Evolutionary conservation across 108 stramenopile species (phyloP).

Genomic region (Fragilaria radians): DNA sequence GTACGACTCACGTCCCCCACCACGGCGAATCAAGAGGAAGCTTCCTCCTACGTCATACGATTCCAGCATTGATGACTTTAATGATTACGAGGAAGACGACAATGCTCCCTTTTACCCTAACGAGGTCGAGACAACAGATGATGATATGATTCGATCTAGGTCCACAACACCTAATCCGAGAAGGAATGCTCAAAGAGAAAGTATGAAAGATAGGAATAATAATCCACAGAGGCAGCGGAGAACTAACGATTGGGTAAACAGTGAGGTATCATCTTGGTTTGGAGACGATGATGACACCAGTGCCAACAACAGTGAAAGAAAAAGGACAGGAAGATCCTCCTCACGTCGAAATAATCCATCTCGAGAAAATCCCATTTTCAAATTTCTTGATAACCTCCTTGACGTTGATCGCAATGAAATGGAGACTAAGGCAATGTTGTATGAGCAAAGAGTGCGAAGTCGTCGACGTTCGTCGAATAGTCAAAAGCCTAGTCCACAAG

Average conservation of each 20-base stretch:
- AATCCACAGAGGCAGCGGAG: no score
- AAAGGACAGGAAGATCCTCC: neutral
- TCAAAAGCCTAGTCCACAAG: slow-evolving; percentile 15
- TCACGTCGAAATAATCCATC: neutral
- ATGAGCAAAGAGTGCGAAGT: neutral
- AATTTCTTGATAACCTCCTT: neutral
- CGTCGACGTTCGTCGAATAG: neutral
- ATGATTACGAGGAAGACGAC: neutral
- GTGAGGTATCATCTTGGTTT: slow-evolving; percentile 21
- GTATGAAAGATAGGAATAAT: no score
- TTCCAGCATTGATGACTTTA: neutral
- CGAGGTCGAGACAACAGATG: no score
- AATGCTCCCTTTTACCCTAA: no score
- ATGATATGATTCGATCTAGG: no score
- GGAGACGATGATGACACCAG: slow-evolving; percentile 6
- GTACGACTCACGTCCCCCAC: slow-evolving; percentile 3
- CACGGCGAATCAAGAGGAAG: neutral
- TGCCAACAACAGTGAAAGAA: no score
- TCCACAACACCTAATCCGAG: no score
- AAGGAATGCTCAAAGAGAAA: no score
- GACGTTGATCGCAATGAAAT: neutral
- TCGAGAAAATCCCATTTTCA: neutral
- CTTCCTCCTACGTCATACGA: neutral
- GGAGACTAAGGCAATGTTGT: neutral
- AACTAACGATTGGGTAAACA: slow-evolving; percentile 15